phyloP scores from a whole-genome alignment of 2,329 filamentous ascomycete genomes.

The Thielaviopsis populi region DNA sequence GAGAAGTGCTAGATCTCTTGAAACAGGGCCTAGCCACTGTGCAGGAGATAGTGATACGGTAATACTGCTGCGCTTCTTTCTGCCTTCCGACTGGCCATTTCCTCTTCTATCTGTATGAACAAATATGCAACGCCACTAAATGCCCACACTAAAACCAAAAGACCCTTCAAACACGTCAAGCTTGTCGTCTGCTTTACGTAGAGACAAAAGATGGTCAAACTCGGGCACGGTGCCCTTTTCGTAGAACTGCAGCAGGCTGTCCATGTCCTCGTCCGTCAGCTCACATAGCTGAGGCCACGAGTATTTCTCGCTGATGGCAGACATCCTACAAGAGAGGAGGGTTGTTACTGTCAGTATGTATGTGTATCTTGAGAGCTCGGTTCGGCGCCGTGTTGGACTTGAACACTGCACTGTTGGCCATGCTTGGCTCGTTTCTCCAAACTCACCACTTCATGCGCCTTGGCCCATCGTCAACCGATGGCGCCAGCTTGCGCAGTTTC shows the following conservation, averaged over 20 bases:
- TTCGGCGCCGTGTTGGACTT: too few relatives aligned
- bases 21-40: conserved; percentile 16
- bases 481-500: conserved; percentile 65
- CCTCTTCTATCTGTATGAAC: neutral
- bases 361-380: too few relatives aligned
- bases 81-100: neutral
- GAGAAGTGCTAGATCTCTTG: conserved; percentile 19
- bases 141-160: conserved; percentile 42
- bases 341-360: conserved; percentile 7
- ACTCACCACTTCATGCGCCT: conserved; percentile 80
- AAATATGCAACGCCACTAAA: conserved; percentile 8
- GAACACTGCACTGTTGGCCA: neutral
- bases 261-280: conserved; percentile 74
- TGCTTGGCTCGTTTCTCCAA: neutral
- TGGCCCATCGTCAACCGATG: conserved; percentile 55
- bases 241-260: conserved; percentile 65
- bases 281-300: conserved; percentile 69
- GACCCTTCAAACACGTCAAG: conserved; percentile 44
- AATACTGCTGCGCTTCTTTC: neutral
- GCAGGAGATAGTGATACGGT: conserved; percentile 16
- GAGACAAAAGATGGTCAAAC: conserved; percentile 39
- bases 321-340: conserved; percentile 52
- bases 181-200: conserved; percentile 33
- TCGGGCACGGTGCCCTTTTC: conserved; percentile 38
- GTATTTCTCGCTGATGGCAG: conserved; percentile 75